Conservation (phyloP, 345 rosid genomes). For the Raphanus raphanistrum region DNA sequence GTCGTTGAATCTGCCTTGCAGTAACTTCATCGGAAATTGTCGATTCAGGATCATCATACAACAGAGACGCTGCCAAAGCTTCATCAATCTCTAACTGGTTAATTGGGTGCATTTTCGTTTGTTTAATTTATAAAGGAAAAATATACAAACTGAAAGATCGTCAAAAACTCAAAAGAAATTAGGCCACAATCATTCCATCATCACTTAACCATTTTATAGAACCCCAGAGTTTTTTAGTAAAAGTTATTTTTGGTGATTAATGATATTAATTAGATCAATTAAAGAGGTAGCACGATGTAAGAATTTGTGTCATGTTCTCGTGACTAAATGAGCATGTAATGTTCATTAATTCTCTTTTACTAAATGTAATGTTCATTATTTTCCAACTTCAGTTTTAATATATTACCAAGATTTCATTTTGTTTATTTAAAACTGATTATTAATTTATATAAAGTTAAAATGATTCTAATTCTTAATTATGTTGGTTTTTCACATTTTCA, state of each 20-base stretch:
- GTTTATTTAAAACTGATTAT: too few relatives aligned
- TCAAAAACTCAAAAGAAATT: conserved; percentile 1
- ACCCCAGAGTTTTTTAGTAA: neutral
- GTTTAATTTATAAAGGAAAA: neutral
- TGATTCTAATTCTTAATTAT: too few relatives aligned
- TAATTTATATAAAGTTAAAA: too few relatives aligned
- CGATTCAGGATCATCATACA: neutral
- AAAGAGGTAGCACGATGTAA: neutral
- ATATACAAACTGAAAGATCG: neutral
- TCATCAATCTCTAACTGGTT: conserved; percentile 9
- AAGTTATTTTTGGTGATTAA: neutral
- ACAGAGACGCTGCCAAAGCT: conserved; percentile 15
- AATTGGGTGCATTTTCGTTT: neutral
- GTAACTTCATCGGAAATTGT: neutral
- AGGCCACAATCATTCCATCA: neutral
- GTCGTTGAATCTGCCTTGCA: neutral
- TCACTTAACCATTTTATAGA: neutral
- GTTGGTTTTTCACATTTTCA: too few relatives aligned
- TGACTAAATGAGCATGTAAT: neutral
- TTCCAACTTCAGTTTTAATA: neutral
- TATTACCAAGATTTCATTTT: too few relatives aligned
- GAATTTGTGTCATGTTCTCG: neutral
- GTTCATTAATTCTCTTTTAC: neutral
- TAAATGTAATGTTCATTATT: neutral
- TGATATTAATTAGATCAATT: neutral